A percentile compares a stretch with the other conserved stretches of the same genome.
Conservation (phyloP, 2,329 filamentous ascomycete species). For the Scedosporium minutisporum region DNA sequence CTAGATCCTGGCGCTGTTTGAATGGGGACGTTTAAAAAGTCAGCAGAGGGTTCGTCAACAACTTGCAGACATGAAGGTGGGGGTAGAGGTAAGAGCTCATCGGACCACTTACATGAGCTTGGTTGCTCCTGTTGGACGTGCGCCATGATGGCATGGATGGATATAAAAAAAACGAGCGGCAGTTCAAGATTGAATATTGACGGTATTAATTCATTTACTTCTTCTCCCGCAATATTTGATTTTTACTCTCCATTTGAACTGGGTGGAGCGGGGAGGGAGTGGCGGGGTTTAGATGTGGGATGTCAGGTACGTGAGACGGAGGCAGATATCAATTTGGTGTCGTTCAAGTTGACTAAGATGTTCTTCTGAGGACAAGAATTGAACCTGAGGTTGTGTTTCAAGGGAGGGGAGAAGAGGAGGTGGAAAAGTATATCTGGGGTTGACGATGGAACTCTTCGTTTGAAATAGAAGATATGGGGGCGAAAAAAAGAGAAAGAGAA, state of each 20-base stretch:
- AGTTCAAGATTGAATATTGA: background rate
- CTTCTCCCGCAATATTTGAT: background rate
- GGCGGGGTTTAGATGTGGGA: background rate
- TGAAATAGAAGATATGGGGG: background rate
- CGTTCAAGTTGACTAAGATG: background rate
- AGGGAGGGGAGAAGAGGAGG: background rate
- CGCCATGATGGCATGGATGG: background rate
- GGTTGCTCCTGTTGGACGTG: background rate
- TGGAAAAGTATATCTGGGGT: background rate
- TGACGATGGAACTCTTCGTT: background rate
- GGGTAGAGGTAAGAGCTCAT: background rate
- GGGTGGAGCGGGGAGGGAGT: background rate
- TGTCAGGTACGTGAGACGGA: background rate
- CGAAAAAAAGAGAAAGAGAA: background rate
- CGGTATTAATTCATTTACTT: background rate
- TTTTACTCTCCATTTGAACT: background rate
- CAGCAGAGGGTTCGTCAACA: background rate
- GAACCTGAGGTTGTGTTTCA: background rate
- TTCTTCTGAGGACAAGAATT: background rate
- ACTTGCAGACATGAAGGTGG: background rate
- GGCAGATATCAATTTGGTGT: background rate
- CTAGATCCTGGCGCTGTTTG: conserved; percentile 20
- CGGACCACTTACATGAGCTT: background rate
- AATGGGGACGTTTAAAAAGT: background rate
- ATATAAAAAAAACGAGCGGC: background rate